Evolutionary conservation across 2,329 filamentous ascomycete species (phyloP).

Genomic region (Fusarium siculi): DNA sequence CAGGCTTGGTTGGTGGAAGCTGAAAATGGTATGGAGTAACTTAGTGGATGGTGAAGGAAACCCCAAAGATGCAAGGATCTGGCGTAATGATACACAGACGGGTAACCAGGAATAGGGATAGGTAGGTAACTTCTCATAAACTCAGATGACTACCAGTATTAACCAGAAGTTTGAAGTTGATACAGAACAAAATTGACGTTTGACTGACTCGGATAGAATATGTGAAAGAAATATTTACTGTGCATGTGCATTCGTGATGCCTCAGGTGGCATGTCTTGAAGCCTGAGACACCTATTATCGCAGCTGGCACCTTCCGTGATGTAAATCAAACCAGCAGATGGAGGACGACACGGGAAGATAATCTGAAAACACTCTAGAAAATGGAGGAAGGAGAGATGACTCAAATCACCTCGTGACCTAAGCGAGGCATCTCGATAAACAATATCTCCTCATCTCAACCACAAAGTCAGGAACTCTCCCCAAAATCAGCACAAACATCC

Average conservation of each 20-base stretch:
- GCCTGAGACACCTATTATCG: background rate
- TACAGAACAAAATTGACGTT: background rate
- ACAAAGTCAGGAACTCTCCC: background rate
- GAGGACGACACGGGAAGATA: conserved; percentile 4
- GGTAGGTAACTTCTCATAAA: background rate
- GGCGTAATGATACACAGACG: conserved; percentile 1
- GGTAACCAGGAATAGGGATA: background rate
- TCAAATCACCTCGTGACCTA: conserved; percentile 10
- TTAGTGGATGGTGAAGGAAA: conserved; percentile 22
- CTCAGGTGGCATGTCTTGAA: conserved; percentile 5
- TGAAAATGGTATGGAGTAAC: background rate
- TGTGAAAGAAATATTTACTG: background rate
- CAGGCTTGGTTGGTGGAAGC: conserved; percentile 35
- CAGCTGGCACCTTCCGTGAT: background rate
- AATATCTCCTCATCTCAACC: conserved; percentile 13
- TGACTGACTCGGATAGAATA: background rate
- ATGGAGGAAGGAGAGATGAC: background rate
- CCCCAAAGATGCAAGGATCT: conserved; percentile 16
- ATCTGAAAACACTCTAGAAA: background rate
- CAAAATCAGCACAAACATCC: conserved; percentile 5
- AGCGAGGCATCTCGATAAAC: background rate
- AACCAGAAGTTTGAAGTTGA: background rate
- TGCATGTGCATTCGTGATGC: background rate
- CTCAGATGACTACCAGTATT: background rate
- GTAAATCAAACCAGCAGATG: background rate